Conservation (phyloP, 179 eudicot genomes). For the Silene coronaria region DNA sequence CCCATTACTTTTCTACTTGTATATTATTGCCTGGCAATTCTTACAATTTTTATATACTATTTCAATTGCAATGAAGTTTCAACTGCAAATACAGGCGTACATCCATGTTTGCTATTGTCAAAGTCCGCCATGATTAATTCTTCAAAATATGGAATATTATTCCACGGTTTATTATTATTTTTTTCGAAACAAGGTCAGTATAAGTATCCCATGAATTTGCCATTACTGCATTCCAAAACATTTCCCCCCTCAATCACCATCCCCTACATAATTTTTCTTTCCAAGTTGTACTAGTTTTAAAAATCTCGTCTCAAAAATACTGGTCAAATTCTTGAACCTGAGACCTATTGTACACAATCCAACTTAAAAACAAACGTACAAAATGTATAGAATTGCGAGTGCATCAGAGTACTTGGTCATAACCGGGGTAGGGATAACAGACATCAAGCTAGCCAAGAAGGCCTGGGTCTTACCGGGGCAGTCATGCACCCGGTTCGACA, state of each 20-base stretch:
- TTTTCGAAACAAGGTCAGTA: not conserved
- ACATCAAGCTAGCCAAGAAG: conserved; percentile 38
- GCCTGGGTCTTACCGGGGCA: conserved; percentile 38
- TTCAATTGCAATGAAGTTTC: not conserved
- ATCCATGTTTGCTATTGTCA: not conserved
- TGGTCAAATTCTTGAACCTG: not conserved
- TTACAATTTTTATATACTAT: not conserved
- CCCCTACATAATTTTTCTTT: not conserved
- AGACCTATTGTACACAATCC: not conserved
- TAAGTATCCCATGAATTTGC: not conserved
- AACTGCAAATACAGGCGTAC: not conserved
- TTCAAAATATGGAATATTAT: not conserved
- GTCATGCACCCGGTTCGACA: conserved; percentile 25
- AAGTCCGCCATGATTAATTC: conserved; percentile 3
- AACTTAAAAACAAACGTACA: not conserved
- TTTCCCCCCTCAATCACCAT: not conserved
- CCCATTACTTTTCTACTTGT: conserved; percentile 1
- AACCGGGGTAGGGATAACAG: conserved; percentile 28
- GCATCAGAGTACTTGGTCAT: conserved; percentile 38
- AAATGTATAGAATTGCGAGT: conserved; percentile 26
- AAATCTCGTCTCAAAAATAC: too few species aligned
- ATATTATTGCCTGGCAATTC: not conserved
- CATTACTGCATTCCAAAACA: not conserved
- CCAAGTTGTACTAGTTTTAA: not conserved
- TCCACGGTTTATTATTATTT: not conserved